Percentiles rank a stretch among this genome's conserved stretches.
Evolutionary conservation across 2,329 filamentous ascomycete genomes (phyloP).

Genomic region (Lasiodiplodia sp.): DNA sequence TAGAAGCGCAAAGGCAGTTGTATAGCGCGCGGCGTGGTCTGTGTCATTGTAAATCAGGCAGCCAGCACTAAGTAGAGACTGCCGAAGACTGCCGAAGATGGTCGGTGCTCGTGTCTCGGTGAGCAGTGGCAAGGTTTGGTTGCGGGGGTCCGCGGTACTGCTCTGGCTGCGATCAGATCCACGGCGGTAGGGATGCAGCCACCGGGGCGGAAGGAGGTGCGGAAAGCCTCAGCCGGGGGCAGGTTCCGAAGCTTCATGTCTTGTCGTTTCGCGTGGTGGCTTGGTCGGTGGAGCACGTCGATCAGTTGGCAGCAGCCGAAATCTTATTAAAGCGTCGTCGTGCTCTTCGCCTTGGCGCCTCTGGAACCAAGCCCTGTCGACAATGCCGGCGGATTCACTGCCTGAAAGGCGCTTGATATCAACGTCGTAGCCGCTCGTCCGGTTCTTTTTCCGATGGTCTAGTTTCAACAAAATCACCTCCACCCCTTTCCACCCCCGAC

Average conservation of each 20-base stretch:
- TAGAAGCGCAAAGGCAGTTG: not conserved
- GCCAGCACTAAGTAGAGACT: not conserved
- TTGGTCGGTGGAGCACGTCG: slow-evolving; percentile 6
- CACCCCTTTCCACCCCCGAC: not conserved
- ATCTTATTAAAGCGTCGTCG: not conserved
- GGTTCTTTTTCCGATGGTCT: not conserved
- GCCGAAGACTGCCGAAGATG: slow-evolving; percentile 12
- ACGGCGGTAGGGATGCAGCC: not conserved
- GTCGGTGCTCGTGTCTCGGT: not conserved
- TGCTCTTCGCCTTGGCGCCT: not conserved
- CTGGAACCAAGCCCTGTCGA: not conserved
- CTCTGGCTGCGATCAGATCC: not conserved
- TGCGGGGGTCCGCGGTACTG: not conserved
- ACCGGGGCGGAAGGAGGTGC: not conserved
- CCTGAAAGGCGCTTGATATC: not conserved
- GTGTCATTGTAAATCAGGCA: not conserved
- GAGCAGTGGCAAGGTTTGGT: not conserved
- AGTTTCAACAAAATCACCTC: not conserved
- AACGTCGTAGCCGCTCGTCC: not conserved
- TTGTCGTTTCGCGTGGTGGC: not conserved
- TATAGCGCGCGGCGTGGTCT: not conserved
- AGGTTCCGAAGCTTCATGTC: not conserved
- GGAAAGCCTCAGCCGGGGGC: slow-evolving; percentile 14
- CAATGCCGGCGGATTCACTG: not conserved
- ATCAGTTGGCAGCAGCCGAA: not conserved